These are phyloP conservation scores for Boletus coccyginus DNA, from an alignment of 768 basidiomycete genomes.

Conservation along the genomic window DNA sequence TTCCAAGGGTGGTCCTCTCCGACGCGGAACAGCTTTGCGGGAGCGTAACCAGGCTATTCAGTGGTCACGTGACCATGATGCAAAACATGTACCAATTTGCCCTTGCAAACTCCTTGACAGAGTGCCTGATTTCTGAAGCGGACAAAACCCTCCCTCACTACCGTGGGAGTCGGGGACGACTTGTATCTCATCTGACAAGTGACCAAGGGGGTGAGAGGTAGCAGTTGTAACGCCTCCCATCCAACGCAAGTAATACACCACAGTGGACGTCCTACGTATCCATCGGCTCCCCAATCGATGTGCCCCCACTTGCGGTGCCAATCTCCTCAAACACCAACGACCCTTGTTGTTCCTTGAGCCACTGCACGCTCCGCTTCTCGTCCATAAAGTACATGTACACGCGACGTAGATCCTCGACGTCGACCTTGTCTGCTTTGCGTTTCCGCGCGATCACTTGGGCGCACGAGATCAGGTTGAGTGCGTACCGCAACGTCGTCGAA, in stretches of 20 bases:
- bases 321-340: conserved; percentile 74
- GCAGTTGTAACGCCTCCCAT: too few species aligned
- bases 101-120: conserved; percentile 2
- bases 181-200: too few species aligned
- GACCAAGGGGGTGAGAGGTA: too few species aligned
- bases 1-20: too few species aligned
- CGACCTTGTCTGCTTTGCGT: conserved; percentile 77
- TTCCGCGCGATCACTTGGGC: conserved; percentile 83
- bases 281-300: conserved; percentile 32
- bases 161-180: too few species aligned
- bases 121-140: too few species aligned
- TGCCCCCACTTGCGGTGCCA: conserved; percentile 26
- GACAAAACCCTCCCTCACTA: too few species aligned
- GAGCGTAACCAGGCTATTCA: conserved; percentile 10
- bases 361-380: conserved; percentile 88
- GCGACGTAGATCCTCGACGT: conserved; percentile 78
- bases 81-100: too few species aligned
- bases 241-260: too few species aligned
- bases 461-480: conserved; percentile 92
- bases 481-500: conserved; percentile 90
- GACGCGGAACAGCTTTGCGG: too few species aligned
- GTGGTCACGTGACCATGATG: too few species aligned
- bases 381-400: conserved; percentile 92
- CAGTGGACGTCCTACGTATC: conserved; percentile 20
- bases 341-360: conserved; percentile 84